Percentiles rank a stretch among this genome's conserved stretches.
Evolutionary conservation across 2,329 filamentous ascomycete species (phyloP).

Genomic region (Trichoderma sp.): DNA sequence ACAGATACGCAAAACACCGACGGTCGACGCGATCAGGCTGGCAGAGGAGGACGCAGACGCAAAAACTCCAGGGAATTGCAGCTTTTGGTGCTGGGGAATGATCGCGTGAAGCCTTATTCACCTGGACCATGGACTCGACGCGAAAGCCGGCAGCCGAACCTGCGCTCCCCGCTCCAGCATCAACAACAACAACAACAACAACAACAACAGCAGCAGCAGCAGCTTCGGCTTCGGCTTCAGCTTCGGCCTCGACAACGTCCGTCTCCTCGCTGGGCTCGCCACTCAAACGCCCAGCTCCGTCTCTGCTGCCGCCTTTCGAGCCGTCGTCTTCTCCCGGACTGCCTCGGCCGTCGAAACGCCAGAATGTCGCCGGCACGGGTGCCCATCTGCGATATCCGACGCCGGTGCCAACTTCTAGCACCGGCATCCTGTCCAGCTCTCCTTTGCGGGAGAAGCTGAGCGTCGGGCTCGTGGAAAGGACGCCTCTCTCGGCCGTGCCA

Average conservation of each 20-base stretch:
- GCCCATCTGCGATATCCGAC: conserved; percentile 78
- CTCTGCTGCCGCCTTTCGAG: conserved; percentile 75
- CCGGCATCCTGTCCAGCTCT: conserved; percentile 83
- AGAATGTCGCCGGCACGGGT: conserved; percentile 44
- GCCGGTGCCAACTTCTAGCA: conserved; percentile 89
- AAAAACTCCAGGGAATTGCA: neutral
- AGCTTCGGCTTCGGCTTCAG: neutral
- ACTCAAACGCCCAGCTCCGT: conserved; percentile 60
- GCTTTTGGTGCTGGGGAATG: neutral
- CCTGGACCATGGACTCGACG: conserved; percentile 38
- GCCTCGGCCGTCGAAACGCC: conserved; percentile 66
- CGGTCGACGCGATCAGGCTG: neutral
- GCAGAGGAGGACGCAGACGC: neutral
- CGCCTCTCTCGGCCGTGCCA: conserved; percentile 80
- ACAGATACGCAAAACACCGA: neutral
- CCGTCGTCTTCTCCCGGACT: conserved; percentile 74
- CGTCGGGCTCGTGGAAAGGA: conserved; percentile 69
- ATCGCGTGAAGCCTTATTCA: neutral
- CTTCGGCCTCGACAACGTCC: conserved; percentile 1
- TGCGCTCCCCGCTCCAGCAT: conserved; percentile 31
- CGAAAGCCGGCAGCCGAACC: conserved; percentile 33
- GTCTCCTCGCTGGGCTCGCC: conserved; percentile 35
- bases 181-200: neutral
- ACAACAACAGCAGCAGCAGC: neutral
- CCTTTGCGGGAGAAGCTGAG: conserved; percentile 58